Base-by-base conservation (phyloP, 345 rosid species). In the Euphorbia lathyris region DNA sequence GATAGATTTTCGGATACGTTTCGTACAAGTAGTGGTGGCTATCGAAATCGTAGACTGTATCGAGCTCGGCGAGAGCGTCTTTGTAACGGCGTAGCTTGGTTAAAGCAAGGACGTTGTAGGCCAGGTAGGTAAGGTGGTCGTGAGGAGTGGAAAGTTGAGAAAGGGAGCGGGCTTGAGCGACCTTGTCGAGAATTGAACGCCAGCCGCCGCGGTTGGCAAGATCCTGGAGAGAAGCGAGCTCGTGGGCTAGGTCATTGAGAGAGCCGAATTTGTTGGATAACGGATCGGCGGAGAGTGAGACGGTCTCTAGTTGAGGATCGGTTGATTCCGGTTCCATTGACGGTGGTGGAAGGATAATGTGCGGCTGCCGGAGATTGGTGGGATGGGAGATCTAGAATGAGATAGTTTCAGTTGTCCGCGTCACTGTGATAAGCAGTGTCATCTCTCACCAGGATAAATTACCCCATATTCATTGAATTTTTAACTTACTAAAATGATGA, bases 191-290 rank as follows among this genome's bases (percentile, higher is more conserved):
- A 72, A 95, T 79, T 53, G 97, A 72, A 32, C 88, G 88, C 99
- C 98, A 95, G 14, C 93, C 83, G 75, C 99, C 99, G 25, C 97
- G 88, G 9, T 72, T 82, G 1, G 98, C 88, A 6, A 95, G 93
- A 67, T 95, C 98, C 50, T 88, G 88, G 40, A 95, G 98, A 26
- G 96, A 81, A 30, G 85, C 74, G 45, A 95, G 97, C 42, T 92
- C 97, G 69, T 81, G 87, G 1, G 91, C 86, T 0, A 94, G 82
- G 76, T 90, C 91, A 74, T 91, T 85, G 2, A 92, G 88, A 40
- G 91, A 76, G 40, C 76, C 81, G 78, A 77, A 85, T 43, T 77
- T 77, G 82, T 80, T 77, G 26, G 80, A 70, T 2, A 82, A 76
- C 8, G 84, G 92, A 71, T 87, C 93, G 63, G 71, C n/a, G 63